phyloP scores from a whole-genome alignment of 2,329 filamentous ascomycete genomes.

The Apiospora koreana region DNA sequence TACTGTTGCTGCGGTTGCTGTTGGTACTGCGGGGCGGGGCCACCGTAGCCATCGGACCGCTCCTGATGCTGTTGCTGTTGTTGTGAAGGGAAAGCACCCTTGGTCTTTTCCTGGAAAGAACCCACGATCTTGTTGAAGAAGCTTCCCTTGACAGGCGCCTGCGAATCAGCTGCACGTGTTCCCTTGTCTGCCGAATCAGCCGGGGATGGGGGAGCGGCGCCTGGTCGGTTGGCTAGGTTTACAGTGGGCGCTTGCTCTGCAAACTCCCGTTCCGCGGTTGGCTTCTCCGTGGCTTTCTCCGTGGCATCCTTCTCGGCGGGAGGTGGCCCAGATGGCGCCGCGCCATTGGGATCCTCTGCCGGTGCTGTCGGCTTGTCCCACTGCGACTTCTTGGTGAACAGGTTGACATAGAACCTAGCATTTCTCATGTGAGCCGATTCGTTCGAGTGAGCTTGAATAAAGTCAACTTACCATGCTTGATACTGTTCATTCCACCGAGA shows the following conservation, averaged over 20 bases:
- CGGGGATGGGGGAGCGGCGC: slow-evolving; percentile 11
- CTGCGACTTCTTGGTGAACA: slow-evolving; percentile 82
- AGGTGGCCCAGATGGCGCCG: slow-evolving; percentile 59
- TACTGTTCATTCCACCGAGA: slow-evolving; percentile 86
- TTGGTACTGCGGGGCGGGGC: not conserved
- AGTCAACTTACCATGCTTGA: slow-evolving; percentile 63
- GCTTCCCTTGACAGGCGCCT: not conserved
- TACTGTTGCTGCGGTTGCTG: not conserved
- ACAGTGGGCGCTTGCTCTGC: slow-evolving; percentile 72
- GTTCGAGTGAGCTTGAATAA: not conserved
- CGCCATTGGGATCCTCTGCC: slow-evolving; percentile 51
- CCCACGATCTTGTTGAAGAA: not conserved
- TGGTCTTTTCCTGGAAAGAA: not conserved
- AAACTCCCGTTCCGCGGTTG: not conserved
- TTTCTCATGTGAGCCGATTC: not conserved
- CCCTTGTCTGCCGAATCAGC: not conserved
- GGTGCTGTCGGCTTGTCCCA: slow-evolving; percentile 84
- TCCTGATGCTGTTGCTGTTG: slow-evolving; percentile 28
- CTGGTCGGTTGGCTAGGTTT: slow-evolving; percentile 29
- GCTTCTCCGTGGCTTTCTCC: slow-evolving; percentile 37
- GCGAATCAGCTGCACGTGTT: not conserved
- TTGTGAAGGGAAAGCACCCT: slow-evolving; percentile 53
- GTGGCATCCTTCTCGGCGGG: slow-evolving; percentile 49
- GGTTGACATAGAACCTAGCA: slow-evolving; percentile 84
- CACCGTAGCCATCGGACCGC: too few relatives aligned